Conservation (phyloP, 306 rosid genomes). For the Cicer judaicum region DNA sequence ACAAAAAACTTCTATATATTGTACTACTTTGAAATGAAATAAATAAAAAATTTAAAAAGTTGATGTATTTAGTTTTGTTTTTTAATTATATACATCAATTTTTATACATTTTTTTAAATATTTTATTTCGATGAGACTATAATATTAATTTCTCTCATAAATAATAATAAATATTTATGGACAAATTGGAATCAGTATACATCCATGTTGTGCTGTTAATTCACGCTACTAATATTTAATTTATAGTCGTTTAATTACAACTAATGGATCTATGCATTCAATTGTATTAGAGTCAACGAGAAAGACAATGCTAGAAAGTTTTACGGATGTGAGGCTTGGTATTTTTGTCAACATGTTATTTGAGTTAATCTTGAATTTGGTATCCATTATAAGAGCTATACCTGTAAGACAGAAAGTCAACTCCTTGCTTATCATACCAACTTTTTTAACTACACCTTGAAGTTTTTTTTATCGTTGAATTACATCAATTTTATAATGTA, state of each 20-base stretch:
- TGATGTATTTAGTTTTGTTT: no score
- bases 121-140: no score
- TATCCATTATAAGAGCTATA: background rate
- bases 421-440: constrained; percentile 31
- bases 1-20: background rate
- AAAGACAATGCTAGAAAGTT: constrained; percentile 23
- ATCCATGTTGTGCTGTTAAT: no score
- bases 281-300: constrained; percentile 1
- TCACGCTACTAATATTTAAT: no score
- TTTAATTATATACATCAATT: no score
- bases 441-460: background rate
- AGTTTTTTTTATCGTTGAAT: background rate
- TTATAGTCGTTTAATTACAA: background rate
- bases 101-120: no score
- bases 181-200: no score
- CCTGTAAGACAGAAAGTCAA: constrained; percentile 43
- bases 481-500: background rate
- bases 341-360: constrained; percentile 41
- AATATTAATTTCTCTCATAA: no score
- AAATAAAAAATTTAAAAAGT: no score
- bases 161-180: no score
- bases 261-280: constrained; percentile 1
- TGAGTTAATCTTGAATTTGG: background rate
- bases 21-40: no score
- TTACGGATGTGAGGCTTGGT: constrained; percentile 27